These are phyloP conservation scores for Pyrus hybrid DNA, from an alignment of 331 rosid species.

Conservation along the genomic window DNA sequence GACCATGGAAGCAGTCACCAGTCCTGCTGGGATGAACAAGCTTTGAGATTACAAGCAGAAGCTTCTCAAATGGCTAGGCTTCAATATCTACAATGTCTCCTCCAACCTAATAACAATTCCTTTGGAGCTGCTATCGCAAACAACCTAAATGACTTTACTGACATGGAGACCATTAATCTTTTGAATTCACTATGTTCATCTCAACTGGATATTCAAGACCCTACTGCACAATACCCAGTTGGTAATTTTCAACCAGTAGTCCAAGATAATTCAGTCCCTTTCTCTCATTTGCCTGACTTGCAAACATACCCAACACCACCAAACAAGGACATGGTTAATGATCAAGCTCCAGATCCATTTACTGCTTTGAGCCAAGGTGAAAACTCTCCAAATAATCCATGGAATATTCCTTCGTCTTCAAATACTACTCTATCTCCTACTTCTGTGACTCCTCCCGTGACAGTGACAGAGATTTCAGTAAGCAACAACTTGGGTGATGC, in stretches of 20 bases:
- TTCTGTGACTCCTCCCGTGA: constrained; percentile 11
- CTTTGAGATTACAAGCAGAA: constrained; percentile 46
- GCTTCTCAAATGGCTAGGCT: constrained; percentile 49
- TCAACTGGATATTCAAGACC: constrained; percentile 10
- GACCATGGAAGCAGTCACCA: constrained; percentile 11
- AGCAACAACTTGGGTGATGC: constrained; percentile 20
- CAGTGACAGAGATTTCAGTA: constrained; percentile 8
- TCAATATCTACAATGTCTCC: constrained; percentile 45
- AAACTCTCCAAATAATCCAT: constrained; percentile 24
- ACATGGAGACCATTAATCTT: constrained; percentile 22
- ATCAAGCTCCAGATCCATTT: constrained; percentile 17
- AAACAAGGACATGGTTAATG: constrained; percentile 8
- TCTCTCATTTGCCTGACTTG: constrained; percentile 50
- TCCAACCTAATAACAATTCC: constrained; percentile 24
- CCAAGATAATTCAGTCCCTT: constrained; percentile 22
- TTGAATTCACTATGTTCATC: constrained; percentile 19
- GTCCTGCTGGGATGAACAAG: constrained; percentile 41
- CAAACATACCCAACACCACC: constrained; percentile 14
- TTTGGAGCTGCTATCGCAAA: constrained; percentile 8
- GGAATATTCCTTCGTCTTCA: constrained; percentile 39
- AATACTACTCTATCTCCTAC: constrained; percentile 33
- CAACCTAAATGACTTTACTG: constrained; percentile 12
- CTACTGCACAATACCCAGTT: constrained; percentile 3
- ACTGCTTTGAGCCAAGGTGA: constrained; percentile 17
- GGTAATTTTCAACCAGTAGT: constrained; percentile 12